Base-by-base conservation (phyloP, 306 rosid genomes). In the Quercus alba region DNA sequence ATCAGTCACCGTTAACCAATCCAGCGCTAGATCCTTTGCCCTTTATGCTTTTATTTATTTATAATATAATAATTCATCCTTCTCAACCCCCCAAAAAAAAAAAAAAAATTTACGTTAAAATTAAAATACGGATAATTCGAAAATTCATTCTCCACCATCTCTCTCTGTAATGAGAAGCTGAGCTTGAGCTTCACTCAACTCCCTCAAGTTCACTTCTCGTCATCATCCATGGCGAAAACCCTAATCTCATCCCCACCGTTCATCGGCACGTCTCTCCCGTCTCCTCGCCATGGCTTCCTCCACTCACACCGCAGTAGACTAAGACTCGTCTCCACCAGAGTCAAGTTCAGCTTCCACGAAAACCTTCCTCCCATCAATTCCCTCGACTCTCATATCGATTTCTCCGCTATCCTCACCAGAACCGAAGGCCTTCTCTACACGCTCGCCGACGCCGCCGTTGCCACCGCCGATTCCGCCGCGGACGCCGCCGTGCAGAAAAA, bases 371-470 rank as follows among this genome's bases (percentile, higher is more conserved):
- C 94, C 8, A 81, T 90, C 46, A 89, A 85, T 17, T 75, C 91
- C 61, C 6, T 94, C 62, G 76, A 58, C 46, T 74, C 88, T 54
- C 77, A 90, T 14, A 7, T 89, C 74, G 87, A 91, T 70, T 73
- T 93, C 67, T 57, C 75, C 38, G 85, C 85, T 30, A 57, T 90
- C 63, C 66, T 81, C 19, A 70, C 75, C 72, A 82, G 89, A 80
- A 86, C 96, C 25, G 99, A 96, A 86, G 88, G 92, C 19, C 81
- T 96, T 38, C 89, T 93, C n/a, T 96, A 90, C 86, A 90, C 97
- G 41, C 94, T 96, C 13, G 98, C 98, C 3, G 99, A 96, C 14
- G 95, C 97, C 11, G 80, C 94, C 1, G 96, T 95, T 12, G 54
- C 54, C 15, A 89, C 97, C 0, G 87, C 82, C 11, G 99, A 91